phyloP scores from a whole-genome alignment of 2,329 filamentous ascomycete species.

The Ascochyta koolunga region DNA sequence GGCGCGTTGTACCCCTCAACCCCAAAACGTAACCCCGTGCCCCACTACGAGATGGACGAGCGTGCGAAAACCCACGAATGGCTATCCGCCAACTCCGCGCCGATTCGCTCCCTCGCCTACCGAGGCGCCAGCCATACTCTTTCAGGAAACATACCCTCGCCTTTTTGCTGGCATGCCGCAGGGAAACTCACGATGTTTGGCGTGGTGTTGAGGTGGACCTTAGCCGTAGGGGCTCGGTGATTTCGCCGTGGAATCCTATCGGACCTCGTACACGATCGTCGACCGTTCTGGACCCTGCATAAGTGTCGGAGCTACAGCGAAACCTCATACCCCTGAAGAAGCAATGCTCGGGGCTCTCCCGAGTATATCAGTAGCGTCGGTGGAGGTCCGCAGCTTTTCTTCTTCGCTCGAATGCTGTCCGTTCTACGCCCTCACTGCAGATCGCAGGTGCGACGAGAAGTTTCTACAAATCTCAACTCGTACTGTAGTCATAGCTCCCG shows the following conservation, averaged over 20 bases:
- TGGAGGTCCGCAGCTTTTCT: neutral
- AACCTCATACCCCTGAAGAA: neutral
- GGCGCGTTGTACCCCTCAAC: slow-evolving; percentile 15
- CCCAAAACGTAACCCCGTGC: slow-evolving; percentile 15
- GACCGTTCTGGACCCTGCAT: slow-evolving; percentile 16
- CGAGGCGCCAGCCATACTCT: slow-evolving; percentile 13
- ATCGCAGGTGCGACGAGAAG: too few species aligned
- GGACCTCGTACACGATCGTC: neutral
- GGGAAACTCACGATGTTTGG: slow-evolving; percentile 20
- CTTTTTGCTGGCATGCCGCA: slow-evolving; percentile 10
- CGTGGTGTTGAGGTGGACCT: slow-evolving; percentile 20
- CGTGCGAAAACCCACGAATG: slow-evolving; percentile 17
- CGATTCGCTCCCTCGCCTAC: slow-evolving; percentile 2
- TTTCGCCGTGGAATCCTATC: slow-evolving; percentile 13
- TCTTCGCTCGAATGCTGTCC: too few species aligned
- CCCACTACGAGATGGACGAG: slow-evolving; percentile 10
- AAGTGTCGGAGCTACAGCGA: slow-evolving; percentile 11
- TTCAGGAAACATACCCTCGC: slow-evolving; percentile 11
- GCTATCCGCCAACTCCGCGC: slow-evolving; percentile 13
- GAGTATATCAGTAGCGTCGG: slow-evolving; percentile 1
- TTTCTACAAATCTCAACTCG: too few species aligned
- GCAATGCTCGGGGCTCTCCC: slow-evolving; percentile 12
- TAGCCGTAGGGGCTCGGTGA: slow-evolving; percentile 13
- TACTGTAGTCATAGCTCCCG: slow-evolving; percentile 19
- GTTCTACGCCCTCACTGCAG: too few species aligned